Evolutionary conservation across 345 rosid species (phyloP).

Genomic region (Eucalyptus globulus): DNA sequence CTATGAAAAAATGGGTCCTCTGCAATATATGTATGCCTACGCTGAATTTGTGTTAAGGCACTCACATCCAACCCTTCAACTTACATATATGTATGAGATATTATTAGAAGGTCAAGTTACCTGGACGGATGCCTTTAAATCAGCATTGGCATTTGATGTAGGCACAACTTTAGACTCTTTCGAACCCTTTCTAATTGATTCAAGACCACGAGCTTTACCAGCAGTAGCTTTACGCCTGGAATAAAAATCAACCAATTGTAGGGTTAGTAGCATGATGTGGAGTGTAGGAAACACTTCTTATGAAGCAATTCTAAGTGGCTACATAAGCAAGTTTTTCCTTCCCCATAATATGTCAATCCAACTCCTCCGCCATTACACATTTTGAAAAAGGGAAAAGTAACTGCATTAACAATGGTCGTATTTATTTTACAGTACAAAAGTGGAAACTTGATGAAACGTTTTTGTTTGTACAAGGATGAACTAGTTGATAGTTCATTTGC

Average conservation of each 20-base stretch:
- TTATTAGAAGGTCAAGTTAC: background rate
- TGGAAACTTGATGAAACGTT: background rate
- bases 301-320: background rate
- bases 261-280: background rate
- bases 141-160: constrained; percentile 29
- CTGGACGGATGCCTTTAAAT: constrained; percentile 17
- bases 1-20: background rate
- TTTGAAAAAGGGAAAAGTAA: background rate
- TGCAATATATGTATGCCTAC: background rate
- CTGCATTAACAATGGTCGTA: background rate
- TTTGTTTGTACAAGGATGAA: background rate
- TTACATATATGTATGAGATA: background rate
- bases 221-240: constrained; percentile 18
- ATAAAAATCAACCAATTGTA: background rate
- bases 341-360: background rate
- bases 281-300: background rate
- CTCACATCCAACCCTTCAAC: background rate
- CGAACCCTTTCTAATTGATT: constrained; percentile 3
- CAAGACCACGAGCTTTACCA: constrained; percentile 14
- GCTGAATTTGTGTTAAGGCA: background rate
- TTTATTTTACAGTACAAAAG: background rate
- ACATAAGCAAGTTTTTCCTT: background rate
- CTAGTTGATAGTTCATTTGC: background rate
- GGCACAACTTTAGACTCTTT: constrained; percentile 28
- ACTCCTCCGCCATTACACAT: background rate